These are phyloP conservation scores for Candida endomychidarum DNA, from an alignment of 805 yeast genomes.

Conservation along the genomic window DNA sequence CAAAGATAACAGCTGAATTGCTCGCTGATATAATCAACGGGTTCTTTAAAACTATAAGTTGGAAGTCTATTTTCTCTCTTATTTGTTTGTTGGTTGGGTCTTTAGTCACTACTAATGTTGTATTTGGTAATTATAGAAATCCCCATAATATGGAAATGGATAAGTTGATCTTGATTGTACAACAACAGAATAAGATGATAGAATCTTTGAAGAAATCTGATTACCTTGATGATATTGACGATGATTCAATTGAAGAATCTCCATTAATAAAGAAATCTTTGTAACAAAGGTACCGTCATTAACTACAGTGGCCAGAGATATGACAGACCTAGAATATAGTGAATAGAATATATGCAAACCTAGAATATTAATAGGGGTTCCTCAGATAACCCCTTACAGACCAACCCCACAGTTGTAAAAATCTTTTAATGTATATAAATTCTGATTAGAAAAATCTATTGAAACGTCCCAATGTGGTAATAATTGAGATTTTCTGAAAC, in stretches of 20 bases:
- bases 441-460: conserved; percentile 13
- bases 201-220: background rate
- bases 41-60: conserved; percentile 66
- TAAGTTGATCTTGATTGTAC: conserved; percentile 17
- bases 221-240: conserved; percentile 7
- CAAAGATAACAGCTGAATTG: conserved; percentile 75
- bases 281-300: background rate
- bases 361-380: too few species aligned
- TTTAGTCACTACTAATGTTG: conserved; percentile 50
- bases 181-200: conserved; percentile 15
- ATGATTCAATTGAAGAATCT: conserved; percentile 13
- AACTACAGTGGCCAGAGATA: too few species aligned
- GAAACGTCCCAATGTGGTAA: conserved; percentile 14
- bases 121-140: conserved; percentile 40
- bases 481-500: conserved; percentile 11
- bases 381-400: too few species aligned
- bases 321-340: too few species aligned
- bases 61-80: conserved; percentile 61
- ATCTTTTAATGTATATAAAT: too few species aligned
- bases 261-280: conserved; percentile 15
- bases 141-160: conserved; percentile 17
- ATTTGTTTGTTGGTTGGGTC: conserved; percentile 50
- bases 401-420: too few species aligned
- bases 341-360: too few species aligned
- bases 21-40: conserved; percentile 81